A percentile compares a stretch with the other conserved stretches of the same genome.
Evolutionary conservation across 2,329 filamentous ascomycete species (phyloP).

Genomic region (Annulohypoxylon truncatum): DNA sequence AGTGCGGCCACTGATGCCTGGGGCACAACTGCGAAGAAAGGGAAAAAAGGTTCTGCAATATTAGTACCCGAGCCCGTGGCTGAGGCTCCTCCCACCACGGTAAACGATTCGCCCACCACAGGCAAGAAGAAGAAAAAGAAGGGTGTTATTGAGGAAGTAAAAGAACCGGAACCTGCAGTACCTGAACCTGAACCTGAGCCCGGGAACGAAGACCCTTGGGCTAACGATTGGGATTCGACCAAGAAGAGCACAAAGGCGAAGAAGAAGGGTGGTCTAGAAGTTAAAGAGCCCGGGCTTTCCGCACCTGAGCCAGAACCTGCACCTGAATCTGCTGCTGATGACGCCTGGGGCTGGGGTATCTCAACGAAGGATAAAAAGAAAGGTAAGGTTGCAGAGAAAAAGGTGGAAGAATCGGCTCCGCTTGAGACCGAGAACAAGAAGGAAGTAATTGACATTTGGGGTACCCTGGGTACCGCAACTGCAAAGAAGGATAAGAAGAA

Average conservation of each 20-base stretch:
- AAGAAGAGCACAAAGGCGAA: slow-evolving; percentile 50
- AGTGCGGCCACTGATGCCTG: slow-evolving; percentile 50
- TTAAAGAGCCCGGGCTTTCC: slow-evolving; percentile 31
- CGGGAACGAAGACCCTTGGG: slow-evolving; percentile 29
- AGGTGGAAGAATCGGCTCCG: slow-evolving; percentile 40
- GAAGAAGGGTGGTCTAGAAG: slow-evolving; percentile 41
- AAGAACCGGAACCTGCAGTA: slow-evolving; percentile 30
- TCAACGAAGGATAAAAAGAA: slow-evolving; percentile 52
- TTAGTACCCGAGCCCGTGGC: slow-evolving; percentile 40
- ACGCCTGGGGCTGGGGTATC: slow-evolving; percentile 45
- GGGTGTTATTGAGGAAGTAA: slow-evolving; percentile 34
- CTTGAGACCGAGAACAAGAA: slow-evolving; percentile 53
- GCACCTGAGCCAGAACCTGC: slow-evolving; percentile 47
- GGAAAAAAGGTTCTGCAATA: slow-evolving; percentile 47
- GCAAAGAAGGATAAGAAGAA: slow-evolving; percentile 52
- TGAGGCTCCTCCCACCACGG: slow-evolving; percentile 6
- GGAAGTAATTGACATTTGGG: slow-evolving; percentile 50
- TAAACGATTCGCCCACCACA: slow-evolving; percentile 42
- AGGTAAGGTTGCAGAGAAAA: slow-evolving; percentile 41
- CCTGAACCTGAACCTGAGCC: slow-evolving; percentile 29
- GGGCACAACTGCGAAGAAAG: slow-evolving; percentile 55
- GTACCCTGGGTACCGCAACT: slow-evolving; percentile 41
- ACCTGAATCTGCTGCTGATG: slow-evolving; percentile 44
- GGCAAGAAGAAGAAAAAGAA: slow-evolving; percentile 56
- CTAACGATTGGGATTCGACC: slow-evolving; percentile 40